Percentiles rank a stretch among this genome's conserved stretches.
phyloP scores from a whole-genome alignment of 352 stramenopile species.

The Phytophthora pisi region DNA sequence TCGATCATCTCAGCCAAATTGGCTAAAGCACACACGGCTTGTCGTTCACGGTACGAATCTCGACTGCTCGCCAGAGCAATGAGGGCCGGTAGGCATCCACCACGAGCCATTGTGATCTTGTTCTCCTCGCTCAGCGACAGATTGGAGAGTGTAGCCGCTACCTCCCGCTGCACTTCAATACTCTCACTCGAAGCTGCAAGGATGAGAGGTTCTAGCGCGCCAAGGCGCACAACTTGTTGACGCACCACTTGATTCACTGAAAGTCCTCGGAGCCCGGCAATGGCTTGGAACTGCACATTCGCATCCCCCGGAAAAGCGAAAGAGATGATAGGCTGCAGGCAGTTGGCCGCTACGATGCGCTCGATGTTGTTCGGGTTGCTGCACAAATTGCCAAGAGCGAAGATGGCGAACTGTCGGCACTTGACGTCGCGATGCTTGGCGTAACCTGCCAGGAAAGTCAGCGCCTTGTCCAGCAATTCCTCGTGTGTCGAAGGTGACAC shows the following conservation, averaged over 20 bases:
- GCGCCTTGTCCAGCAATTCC: slow-evolving; percentile 74
- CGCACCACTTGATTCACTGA: slow-evolving; percentile 91
- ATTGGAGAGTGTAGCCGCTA: slow-evolving; percentile 94
- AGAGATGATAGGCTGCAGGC: slow-evolving; percentile 93
- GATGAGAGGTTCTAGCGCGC: slow-evolving; percentile 95
- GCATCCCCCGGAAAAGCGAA: slow-evolving; percentile 93
- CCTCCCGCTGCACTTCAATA: slow-evolving; percentile 96
- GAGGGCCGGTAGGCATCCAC: slow-evolving; percentile 92
- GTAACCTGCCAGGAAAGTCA: slow-evolving; percentile 93
- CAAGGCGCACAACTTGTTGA: slow-evolving; percentile 90
- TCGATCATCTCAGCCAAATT: slow-evolving; percentile 97
- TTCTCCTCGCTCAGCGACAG: slow-evolving; percentile 96
- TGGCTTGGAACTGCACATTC: slow-evolving; percentile 98
- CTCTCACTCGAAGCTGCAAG: slow-evolving; percentile 89
- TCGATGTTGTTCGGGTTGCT: slow-evolving; percentile 92
- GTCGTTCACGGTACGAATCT: slow-evolving; percentile 92
- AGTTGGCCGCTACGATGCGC: slow-evolving; percentile 86
- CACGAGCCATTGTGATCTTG: slow-evolving; percentile 95
- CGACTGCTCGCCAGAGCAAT: slow-evolving; percentile 86
- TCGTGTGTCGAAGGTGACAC: slow-evolving; percentile 86
- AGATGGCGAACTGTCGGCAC: slow-evolving; percentile 96
- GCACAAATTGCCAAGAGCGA: slow-evolving; percentile 95
- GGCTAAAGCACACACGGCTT: slow-evolving; percentile 92
- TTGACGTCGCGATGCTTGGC: slow-evolving; percentile 95
- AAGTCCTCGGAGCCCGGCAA: slow-evolving; percentile 92